Conservation (phyloP, 2,329 filamentous ascomycete species). For the Pseudogymnoascus sp. region DNA sequence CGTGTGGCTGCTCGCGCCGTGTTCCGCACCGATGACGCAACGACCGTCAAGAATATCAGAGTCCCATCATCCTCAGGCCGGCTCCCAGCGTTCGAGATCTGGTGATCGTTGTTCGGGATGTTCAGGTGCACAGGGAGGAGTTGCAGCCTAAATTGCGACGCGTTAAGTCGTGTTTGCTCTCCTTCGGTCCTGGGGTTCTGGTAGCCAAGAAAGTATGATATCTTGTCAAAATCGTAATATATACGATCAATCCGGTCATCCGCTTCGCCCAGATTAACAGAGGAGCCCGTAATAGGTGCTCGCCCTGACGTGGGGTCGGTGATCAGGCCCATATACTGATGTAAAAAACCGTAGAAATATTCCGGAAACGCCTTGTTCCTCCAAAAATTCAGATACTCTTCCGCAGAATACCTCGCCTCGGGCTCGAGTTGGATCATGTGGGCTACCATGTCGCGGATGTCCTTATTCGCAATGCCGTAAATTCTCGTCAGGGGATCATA, state of each 20-base stretch:
- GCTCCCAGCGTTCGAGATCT: conserved; percentile 50
- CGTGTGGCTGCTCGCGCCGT: conserved; percentile 83
- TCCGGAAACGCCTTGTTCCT: conserved; percentile 85
- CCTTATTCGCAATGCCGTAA: conserved; percentile 76
- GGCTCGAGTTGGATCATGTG: conserved; percentile 97
- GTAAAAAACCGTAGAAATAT: conserved; percentile 95
- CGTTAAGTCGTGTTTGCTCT: conserved; percentile 21
- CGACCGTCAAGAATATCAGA: conserved; percentile 79
- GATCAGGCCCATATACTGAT: conserved; percentile 94
- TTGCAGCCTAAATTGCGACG: conserved; percentile 43
- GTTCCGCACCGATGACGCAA: conserved; percentile 81
- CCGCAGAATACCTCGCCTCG: conserved; percentile 82
- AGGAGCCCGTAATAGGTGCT: conserved; percentile 57
- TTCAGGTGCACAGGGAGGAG: conserved; percentile 77
- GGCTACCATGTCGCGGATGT: conserved; percentile 78
- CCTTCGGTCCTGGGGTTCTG: conserved; percentile 32
- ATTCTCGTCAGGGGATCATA: conserved; percentile 82
- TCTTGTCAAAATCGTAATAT: conserved; percentile 94
- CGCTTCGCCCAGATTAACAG: conserved; percentile 70
- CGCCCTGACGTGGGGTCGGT: conserved; percentile 82
- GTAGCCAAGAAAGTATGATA: conserved; percentile 85
- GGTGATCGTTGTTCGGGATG: conserved; percentile 75
- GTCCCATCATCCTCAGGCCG: conserved; percentile 76
- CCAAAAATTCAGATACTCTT: conserved; percentile 90
- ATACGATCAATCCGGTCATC: conserved; percentile 92